Evolutionary conservation across 331 rosid species (phyloP).

Genomic region (Rosa hybrid): DNA sequence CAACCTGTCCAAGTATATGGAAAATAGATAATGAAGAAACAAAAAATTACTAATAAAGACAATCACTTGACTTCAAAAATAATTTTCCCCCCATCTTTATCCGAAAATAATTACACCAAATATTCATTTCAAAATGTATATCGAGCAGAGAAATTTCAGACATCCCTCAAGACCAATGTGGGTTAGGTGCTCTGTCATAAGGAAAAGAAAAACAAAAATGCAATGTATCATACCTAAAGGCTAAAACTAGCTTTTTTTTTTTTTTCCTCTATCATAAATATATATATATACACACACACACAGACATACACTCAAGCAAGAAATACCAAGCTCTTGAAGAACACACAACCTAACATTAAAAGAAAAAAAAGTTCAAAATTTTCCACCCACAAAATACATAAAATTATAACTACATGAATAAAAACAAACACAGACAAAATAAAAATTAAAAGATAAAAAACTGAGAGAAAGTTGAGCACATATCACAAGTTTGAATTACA

Average conservation of each 20-base stretch:
- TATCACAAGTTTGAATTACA: neutral
- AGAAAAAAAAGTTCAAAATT: neutral
- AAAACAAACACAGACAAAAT: neutral
- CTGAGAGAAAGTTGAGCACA: neutral
- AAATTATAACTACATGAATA: too few relatives aligned
- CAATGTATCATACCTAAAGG: neutral
- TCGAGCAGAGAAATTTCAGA: neutral
- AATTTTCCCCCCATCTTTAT: neutral
- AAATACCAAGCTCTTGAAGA: neutral
- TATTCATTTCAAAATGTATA: neutral
- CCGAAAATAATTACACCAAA: neutral
- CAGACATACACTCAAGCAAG: neutral
- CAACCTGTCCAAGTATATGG: slow-evolving; percentile 7
- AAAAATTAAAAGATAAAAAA: neutral
- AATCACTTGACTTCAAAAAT: neutral
- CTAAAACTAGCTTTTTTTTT: neutral
- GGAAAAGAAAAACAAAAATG: neutral
- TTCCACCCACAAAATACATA: neutral
- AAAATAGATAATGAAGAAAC: neutral
- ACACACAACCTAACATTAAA: neutral
- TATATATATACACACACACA: neutral
- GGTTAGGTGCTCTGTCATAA: neutral
- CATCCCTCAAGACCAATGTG: neutral
- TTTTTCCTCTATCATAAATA: neutral
- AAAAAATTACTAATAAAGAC: neutral